Base-by-base conservation (phyloP, 176 grass and related monocot genomes). In the Triticum dicoccoides region DNA sequence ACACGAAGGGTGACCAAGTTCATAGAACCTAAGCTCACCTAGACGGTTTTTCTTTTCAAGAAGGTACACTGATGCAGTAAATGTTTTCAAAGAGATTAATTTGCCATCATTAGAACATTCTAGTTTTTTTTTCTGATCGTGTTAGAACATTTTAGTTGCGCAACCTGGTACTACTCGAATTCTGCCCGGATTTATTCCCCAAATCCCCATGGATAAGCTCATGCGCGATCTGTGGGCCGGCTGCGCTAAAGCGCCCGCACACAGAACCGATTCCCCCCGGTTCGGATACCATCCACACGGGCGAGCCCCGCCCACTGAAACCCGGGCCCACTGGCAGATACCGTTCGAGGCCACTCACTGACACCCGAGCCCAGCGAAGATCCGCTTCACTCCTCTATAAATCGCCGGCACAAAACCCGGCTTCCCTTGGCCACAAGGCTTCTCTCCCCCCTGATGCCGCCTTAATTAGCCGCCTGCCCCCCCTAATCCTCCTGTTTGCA, bases 131-230 rank as follows among this genome's bases (percentile, higher is more conserved):
- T 45, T 45, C 0, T 30, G 29, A 30, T 30, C 29, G 29, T 51
- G 15, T 51, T 15, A 51, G 4, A 51, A 51, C 51, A 18, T 54
- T 52, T 52, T 1, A 51, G 44, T 59, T 21, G 17, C 21, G 54
- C 0, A 59, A 59, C 54, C 18, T 59, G 17, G 54, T 59, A 1
- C 67, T 70, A 38, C 18, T 71, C 8, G 35, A 37, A 71, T 6
- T 39, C 68, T 39, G 9, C 34, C 21, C 18, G 9, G 9, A 70
- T 39, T 8, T 2, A 70, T 11, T 71, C 68, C 68, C 68, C 20
- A 13, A 42, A 76, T 27, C 71, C 24, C 72, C 12, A 4, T 33
- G 81, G 81, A 89, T 89, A 88, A 86, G 66, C 59, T 27, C 27
- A 82, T 3, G 11, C 21, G 32, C 47, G 5, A 4, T 65, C 49